Evolutionary conservation across 768 basidiomycete genomes (phyloP).

Genomic region (Imleria badia): DNA sequence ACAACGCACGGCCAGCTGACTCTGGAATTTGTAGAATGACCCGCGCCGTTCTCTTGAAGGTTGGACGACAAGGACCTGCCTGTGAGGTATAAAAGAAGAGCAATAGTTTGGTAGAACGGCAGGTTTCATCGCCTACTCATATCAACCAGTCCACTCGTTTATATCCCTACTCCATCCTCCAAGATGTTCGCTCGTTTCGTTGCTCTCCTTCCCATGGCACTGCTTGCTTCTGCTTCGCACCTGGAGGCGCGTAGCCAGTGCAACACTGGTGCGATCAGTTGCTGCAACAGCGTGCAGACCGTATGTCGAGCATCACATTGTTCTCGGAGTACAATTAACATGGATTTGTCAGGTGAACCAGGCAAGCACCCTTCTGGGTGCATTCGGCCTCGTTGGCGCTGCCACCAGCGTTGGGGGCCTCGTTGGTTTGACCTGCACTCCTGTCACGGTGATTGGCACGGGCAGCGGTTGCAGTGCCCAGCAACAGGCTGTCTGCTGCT

Average conservation of each 20-base stretch:
- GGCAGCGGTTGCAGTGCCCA: not conserved
- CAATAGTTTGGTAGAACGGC: not conserved
- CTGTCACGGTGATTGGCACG: constrained; percentile 1
- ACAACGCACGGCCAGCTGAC: not conserved
- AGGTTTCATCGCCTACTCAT: not conserved
- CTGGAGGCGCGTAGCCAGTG: constrained; percentile 12
- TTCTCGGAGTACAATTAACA: not conserved
- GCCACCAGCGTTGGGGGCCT: not conserved
- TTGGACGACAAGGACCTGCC: not conserved
- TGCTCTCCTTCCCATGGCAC: constrained; percentile 13
- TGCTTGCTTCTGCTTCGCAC: constrained; percentile 12
- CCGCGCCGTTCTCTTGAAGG: not conserved
- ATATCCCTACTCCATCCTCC: not conserved
- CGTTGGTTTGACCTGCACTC: constrained; percentile 11
- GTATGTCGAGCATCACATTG: not conserved
- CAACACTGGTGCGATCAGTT: constrained; percentile 5
- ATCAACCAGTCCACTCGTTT: constrained; percentile 2
- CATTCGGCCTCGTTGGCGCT: not conserved
- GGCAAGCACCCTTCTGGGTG: not conserved
- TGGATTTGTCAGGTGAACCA: not conserved
- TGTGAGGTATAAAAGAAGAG: not conserved
- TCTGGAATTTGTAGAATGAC: not conserved
- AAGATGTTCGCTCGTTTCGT: constrained; percentile 17
- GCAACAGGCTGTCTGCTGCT: constrained; percentile 11
- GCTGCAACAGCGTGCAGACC: constrained; percentile 10